Evolutionary conservation across 305 asterid species (phyloP), one percentile per base, ranked within the genome.

Genomic region (Solanum hybrid): DNA sequence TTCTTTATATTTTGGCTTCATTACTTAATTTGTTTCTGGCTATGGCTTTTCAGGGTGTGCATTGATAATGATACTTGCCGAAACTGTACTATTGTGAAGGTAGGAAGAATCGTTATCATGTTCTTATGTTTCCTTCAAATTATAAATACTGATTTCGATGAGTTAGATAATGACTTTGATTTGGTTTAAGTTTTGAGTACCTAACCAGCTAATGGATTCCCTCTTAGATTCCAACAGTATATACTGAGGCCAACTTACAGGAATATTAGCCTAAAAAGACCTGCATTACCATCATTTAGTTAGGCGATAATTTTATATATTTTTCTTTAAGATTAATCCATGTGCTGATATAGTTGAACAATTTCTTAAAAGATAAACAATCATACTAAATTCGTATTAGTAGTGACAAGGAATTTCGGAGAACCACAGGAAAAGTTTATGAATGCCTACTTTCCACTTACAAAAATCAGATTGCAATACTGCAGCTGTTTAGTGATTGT

Each of bases 21-120:
- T 56, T 56, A 56, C 12, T 36, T 29, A n/a, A 40, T 35, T 35
- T 20, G 7, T 38, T 79, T 5, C 36, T 92, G 46, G 35, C 87
- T 88, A 79, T 72, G 90, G 89, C 40, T 87, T 51, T 92, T 88
- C 94, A 97, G 99, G 95, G 98, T 95, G 90, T 93, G 93, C 87
- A 91, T 97, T 60, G 98, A 97, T 91, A 97, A 97, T 89, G 95
- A 94, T 79, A 89, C 96, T 69, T 90, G 93, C 89, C 92, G 91
- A 81, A 95, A 95, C 84, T 93, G 98, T 95, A 96, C 97, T 17
- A 95, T 97, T 89, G 97, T 97, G 64, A 96, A 95, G 99, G 99
- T 95, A 27, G 91, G 92, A 51, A 51, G 4, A 46, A 31, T 51
- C 31, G 0, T 29, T 84, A 32, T 20, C 27, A 76, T 17, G 10